phyloP scores from a whole-genome alignment of 1,284 basidiomycete species.

The Singerocomus inundabilis region DNA sequence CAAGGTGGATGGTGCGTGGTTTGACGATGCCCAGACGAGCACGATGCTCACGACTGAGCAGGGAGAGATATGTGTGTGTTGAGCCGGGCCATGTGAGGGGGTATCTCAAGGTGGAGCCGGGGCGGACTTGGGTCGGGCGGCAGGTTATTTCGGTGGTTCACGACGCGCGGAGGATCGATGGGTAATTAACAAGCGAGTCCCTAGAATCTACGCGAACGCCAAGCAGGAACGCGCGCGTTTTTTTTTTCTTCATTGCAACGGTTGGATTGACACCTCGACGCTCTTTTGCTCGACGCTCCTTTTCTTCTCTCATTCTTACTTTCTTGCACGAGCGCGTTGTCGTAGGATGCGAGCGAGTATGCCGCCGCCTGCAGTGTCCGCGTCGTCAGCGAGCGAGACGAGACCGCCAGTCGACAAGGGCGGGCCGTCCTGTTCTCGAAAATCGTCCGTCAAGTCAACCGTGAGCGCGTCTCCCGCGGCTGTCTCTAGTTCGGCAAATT shows the following conservation, averaged over 20 bases:
- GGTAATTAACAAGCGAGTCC: background rate
- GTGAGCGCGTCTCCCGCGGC: constrained; percentile 2
- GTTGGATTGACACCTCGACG: background rate
- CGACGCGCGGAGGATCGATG: constrained; percentile 22
- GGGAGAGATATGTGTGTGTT: constrained; percentile 80
- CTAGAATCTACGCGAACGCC: background rate
- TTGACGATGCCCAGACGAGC: background rate
- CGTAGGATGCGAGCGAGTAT: constrained; percentile 23
- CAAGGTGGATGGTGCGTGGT: constrained; percentile 72
- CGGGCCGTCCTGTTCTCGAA: constrained; percentile 23
- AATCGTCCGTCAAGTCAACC: constrained; percentile 10
- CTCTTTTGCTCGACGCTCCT: background rate
- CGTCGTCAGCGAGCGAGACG: constrained; percentile 24
- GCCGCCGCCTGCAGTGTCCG: constrained; percentile 32
- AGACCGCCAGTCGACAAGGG: too few relatives aligned
- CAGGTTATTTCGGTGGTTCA: constrained; percentile 57
- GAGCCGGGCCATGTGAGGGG: constrained; percentile 83
- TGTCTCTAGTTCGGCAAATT: constrained; percentile 12
- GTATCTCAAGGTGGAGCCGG: constrained; percentile 57
- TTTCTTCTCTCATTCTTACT: constrained; percentile 1
- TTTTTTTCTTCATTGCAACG: too few relatives aligned
- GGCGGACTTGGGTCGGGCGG: constrained; percentile 71
- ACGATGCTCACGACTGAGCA: constrained; percentile 29
- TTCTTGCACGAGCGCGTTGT: background rate
- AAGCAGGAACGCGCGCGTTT: background rate